Conservation (phyloP, 2,329 filamentous ascomycete species). For the Teratosphaeriaceae sp. region DNA sequence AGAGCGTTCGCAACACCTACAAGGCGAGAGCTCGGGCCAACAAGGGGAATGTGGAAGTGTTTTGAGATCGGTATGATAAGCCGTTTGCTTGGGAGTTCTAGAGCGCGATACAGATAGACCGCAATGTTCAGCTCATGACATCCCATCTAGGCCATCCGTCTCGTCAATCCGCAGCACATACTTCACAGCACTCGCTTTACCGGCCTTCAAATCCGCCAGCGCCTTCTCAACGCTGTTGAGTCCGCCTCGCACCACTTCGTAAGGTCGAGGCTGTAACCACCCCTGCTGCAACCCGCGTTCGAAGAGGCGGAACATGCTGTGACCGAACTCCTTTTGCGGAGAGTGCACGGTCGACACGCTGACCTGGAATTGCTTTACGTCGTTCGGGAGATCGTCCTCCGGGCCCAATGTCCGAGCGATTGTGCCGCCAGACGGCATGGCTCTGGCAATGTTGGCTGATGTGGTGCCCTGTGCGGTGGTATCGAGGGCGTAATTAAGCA, state of each 20-base stretch:
- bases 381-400: neutral
- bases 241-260: slow-evolving; percentile 25
- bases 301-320: slow-evolving; percentile 19
- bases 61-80: no score
- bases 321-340: slow-evolving; percentile 19
- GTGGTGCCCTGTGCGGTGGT: slow-evolving; percentile 49
- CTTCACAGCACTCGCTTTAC: slow-evolving; percentile 27
- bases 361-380: neutral
- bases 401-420: slow-evolving; percentile 23
- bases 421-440: slow-evolving; percentile 26
- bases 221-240: slow-evolving; percentile 22
- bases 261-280: slow-evolving; percentile 25
- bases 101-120: no score
- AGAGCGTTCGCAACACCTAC: slow-evolving; percentile 4
- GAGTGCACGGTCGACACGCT: slow-evolving; percentile 1
- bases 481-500: slow-evolving; percentile 50
- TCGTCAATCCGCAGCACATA: slow-evolving; percentile 27
- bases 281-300: slow-evolving; percentile 22
- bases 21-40: slow-evolving; percentile 4
- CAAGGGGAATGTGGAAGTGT: slow-evolving; percentile 6
- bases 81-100: no score
- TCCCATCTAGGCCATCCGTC: slow-evolving; percentile 8
- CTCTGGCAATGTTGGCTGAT: slow-evolving; percentile 37
- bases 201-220: slow-evolving; percentile 23
- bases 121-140: neutral